phyloP scores from a whole-genome alignment of 352 stramenopile genomes.

The Pythium folliculosum region DNA sequence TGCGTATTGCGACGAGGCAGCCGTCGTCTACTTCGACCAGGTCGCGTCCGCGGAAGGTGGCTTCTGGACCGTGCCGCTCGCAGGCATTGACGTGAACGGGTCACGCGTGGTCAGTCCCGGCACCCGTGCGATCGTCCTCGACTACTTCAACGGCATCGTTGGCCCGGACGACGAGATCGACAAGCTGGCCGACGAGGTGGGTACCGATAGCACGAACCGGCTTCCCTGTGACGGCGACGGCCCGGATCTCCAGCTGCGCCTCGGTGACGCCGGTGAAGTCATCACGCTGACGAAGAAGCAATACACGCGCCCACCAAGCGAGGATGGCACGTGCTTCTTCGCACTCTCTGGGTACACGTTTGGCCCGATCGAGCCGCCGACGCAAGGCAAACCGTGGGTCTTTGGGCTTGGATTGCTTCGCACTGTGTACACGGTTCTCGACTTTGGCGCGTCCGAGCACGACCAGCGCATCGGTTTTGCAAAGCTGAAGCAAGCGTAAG shows the following conservation, averaged over 20 bases:
- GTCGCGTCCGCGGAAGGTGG: not conserved
- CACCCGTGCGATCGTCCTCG: not conserved
- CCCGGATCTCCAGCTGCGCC: not conserved
- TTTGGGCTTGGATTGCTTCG: conserved; percentile 9
- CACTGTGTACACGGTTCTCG: conserved; percentile 18
- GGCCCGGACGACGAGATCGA: conserved; percentile 13
- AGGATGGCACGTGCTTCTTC: conserved; percentile 7
- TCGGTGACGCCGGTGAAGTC: not conserved
- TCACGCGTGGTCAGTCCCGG: not conserved
- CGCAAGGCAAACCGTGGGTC: conserved; percentile 2
- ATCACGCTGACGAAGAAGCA: conserved; percentile 13
- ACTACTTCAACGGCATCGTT: not conserved
- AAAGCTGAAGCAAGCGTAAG: not conserved
- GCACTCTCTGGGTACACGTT: not conserved
- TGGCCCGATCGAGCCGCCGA: not conserved
- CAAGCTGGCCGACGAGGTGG: conserved; percentile 5
- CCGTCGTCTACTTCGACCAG: conserved; percentile 3
- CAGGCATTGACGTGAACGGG: conserved; percentile 1
- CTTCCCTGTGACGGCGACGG: conserved; percentile 2
- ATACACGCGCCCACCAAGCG: conserved; percentile 8
- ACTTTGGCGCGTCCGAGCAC: conserved; percentile 1
- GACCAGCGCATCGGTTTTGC: conserved; percentile 18
- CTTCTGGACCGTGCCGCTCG: conserved; percentile 11
- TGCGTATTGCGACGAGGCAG: not conserved
- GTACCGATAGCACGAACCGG: not conserved